Evolutionary conservation across 441 rosid genomes (phyloP).

Genomic region (Theobroma grandiflorum): DNA sequence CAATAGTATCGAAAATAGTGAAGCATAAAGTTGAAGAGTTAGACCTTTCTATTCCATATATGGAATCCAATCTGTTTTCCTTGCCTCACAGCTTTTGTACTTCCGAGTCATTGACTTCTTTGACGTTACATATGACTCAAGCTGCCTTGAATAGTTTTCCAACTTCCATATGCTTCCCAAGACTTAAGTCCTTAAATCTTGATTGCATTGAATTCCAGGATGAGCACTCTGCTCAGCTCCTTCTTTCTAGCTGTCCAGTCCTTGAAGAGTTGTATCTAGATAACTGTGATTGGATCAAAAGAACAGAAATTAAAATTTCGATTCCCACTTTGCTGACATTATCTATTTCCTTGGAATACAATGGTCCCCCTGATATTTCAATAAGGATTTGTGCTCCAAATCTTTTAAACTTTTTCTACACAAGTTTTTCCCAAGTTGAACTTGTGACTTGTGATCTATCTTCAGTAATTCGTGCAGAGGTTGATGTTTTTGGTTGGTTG

Average conservation of each 20-base stretch:
- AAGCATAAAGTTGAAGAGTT: background rate
- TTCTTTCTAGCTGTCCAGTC: background rate
- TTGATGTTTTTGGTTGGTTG: too few species aligned
- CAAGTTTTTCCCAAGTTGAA: too few species aligned
- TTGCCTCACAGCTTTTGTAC: too few species aligned
- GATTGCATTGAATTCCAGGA: background rate
- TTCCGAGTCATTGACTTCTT: background rate
- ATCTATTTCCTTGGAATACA: background rate
- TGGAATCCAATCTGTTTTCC: background rate
- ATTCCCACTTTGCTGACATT: background rate
- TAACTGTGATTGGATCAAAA: background rate
- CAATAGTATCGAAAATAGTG: too few species aligned
- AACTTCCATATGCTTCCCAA: background rate
- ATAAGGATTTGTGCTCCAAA: too few species aligned
- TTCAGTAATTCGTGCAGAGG: too few species aligned
- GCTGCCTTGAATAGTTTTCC: background rate
- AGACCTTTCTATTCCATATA: too few species aligned
- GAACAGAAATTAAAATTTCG: background rate
- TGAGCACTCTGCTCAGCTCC: too few species aligned
- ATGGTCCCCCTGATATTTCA: too few species aligned
- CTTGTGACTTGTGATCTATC: too few species aligned
- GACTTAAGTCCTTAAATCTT: background rate
- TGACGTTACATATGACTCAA: background rate
- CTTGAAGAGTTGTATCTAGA: slow-evolving; percentile 5
- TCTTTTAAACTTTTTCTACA: too few species aligned